Conservation (phyloP, 306 rosid genomes). For the Mucuna pruriens region DNA sequence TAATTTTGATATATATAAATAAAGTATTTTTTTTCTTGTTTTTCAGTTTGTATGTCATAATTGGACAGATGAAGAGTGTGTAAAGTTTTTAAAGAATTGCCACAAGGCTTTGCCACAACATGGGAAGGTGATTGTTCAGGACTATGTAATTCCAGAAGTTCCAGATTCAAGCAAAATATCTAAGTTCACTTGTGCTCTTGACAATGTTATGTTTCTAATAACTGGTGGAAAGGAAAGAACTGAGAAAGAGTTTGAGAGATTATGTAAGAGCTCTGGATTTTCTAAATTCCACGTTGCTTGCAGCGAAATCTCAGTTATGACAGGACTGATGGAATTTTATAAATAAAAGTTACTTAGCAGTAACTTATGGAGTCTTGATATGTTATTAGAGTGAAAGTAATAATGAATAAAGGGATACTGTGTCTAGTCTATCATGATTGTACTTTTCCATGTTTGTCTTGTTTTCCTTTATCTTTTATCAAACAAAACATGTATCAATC, state of each 20-base stretch:
- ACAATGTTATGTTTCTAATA: conserved; percentile 29
- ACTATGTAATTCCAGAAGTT: not conserved
- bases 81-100: conserved; percentile 30
- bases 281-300: not conserved
- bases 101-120: conserved; percentile 30
- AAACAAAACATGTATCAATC: too few species aligned
- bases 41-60: conserved; percentile 36
- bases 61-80: conserved; percentile 32
- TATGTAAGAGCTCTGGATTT: conserved; percentile 34
- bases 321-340: conserved; percentile 20
- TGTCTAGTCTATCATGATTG: too few species aligned
- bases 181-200: not conserved
- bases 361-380: not conserved
- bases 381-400: too few species aligned
- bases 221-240: conserved; percentile 31
- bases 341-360: not conserved
- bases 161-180: conserved; percentile 27
- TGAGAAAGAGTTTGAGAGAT: conserved; percentile 24
- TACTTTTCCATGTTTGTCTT: too few species aligned
- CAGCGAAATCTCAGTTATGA: not conserved
- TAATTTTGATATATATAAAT: too few species aligned
- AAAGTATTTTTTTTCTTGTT: not conserved
- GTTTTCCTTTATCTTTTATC: too few species aligned
- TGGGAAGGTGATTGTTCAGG: conserved; percentile 39
- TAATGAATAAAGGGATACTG: too few species aligned